phyloP scores from a whole-genome alignment of 768 basidiomycete species.

The Collybia sp. region DNA sequence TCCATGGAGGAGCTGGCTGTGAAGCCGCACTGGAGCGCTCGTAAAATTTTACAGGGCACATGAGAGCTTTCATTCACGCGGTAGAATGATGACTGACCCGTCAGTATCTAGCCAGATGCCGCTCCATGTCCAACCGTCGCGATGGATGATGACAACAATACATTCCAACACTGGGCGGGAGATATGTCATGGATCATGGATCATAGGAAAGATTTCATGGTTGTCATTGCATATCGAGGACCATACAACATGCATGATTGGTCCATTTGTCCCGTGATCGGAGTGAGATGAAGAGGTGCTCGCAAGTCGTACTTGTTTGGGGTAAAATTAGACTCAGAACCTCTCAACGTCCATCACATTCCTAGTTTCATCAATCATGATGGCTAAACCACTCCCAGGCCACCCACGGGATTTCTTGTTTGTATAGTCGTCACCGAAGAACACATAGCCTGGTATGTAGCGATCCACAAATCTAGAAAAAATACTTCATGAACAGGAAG shows the following conservation, averaged over 20 bases:
- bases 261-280: neutral
- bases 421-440: slow-evolving; percentile 53
- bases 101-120: too few species aligned
- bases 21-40: too few species aligned
- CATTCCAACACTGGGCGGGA: too few species aligned
- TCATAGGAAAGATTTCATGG: too few species aligned
- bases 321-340: slow-evolving; percentile 27
- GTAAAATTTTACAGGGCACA: too few species aligned
- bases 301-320: neutral
- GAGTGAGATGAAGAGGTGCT: neutral
- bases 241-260: neutral
- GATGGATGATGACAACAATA: too few species aligned
- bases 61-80: too few species aligned
- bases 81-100: too few species aligned
- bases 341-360: slow-evolving; percentile 32
- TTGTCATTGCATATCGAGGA: too few species aligned
- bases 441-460: slow-evolving; percentile 92
- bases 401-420: slow-evolving; percentile 12
- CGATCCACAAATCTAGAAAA: slow-evolving; percentile 75
- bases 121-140: too few species aligned
- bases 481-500: slow-evolving; percentile 4
- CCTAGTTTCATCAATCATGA: slow-evolving; percentile 53
- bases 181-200: too few species aligned
- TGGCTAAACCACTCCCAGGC: slow-evolving; percentile 41
- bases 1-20: too few species aligned